phyloP scores from a whole-genome alignment of 2,329 filamentous ascomycete species.

The Colletotrichum theobromicola region DNA sequence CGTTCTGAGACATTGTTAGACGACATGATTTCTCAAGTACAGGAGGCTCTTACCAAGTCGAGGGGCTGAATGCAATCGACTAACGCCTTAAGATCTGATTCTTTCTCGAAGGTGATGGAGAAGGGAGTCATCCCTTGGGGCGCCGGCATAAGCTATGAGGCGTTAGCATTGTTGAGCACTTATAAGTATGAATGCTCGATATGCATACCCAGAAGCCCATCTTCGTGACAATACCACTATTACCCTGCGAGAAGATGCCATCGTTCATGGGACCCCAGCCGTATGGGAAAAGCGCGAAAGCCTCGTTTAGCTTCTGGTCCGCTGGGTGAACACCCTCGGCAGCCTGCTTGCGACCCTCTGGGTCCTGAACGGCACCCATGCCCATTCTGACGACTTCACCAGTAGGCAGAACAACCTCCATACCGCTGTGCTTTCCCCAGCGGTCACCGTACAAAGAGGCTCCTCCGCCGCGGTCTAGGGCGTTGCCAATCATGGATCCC shows the following conservation, averaged over 20 bases:
- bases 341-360: constrained; percentile 27
- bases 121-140: constrained; percentile 11
- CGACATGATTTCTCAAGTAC: rapidly evolving
- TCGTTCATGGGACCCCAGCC: constrained; percentile 43
- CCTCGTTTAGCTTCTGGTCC: constrained; percentile 27
- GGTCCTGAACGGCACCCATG: constrained; percentile 48
- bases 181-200: rapidly evolving
- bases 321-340: constrained; percentile 37
- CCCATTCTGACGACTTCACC: constrained; percentile 51
- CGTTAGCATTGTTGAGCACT: not conserved
- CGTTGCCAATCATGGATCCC: constrained; percentile 50
- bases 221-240: constrained; percentile 58
- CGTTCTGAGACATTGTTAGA: not conserved
- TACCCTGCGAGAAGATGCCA: constrained; percentile 56
- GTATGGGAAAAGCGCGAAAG: constrained; percentile 40
- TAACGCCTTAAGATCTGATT: not conserved
- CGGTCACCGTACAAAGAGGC: constrained; percentile 44
- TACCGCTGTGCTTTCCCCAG: constrained; percentile 37
- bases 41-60: not conserved
- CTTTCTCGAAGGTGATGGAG: constrained; percentile 5
- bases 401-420: constrained; percentile 49
- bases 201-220: constrained; percentile 47
- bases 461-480: constrained; percentile 49
- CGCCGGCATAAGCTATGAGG: not conserved
- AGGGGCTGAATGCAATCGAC: constrained; percentile 4